phyloP scores from a whole-genome alignment of 2,329 filamentous ascomycete species.

The Hymenoscyphus linearis region DNA sequence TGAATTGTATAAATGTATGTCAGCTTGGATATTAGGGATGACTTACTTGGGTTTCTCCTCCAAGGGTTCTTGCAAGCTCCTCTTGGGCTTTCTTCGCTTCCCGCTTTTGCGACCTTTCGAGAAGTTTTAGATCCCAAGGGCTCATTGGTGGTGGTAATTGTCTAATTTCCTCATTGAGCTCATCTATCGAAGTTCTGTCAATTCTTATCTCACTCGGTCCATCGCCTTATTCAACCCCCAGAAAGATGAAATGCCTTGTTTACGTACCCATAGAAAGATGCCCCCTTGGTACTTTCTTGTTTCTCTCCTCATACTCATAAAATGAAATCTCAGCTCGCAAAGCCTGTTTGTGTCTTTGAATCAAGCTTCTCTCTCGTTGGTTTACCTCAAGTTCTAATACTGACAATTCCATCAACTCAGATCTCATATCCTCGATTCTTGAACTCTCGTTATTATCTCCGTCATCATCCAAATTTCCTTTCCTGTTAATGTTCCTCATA shows the following conservation, averaged over 20 bases:
- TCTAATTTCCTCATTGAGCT: neutral
- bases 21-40: neutral
- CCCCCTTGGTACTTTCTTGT: neutral
- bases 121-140: neutral
- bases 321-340: neutral
- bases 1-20: too few relatives aligned
- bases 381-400: neutral
- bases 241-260: neutral
- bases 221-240: neutral
- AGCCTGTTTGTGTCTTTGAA: slow-evolving; percentile 1
- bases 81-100: neutral
- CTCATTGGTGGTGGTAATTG: neutral
- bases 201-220: too few relatives aligned
- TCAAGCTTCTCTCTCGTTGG: neutral
- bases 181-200: neutral
- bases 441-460: neutral
- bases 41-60: neutral
- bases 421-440: neutral
- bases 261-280: slow-evolving; percentile 1
- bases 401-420: neutral
- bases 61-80: neutral
- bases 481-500: neutral
- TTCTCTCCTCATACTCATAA: neutral
- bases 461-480: too few relatives aligned
- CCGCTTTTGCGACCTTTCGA: neutral